A percentile compares a stretch with the other conserved stretches of the same genome.
phyloP scores from a whole-genome alignment of 2,329 filamentous ascomycete genomes.

The Botrytis galanthina region DNA sequence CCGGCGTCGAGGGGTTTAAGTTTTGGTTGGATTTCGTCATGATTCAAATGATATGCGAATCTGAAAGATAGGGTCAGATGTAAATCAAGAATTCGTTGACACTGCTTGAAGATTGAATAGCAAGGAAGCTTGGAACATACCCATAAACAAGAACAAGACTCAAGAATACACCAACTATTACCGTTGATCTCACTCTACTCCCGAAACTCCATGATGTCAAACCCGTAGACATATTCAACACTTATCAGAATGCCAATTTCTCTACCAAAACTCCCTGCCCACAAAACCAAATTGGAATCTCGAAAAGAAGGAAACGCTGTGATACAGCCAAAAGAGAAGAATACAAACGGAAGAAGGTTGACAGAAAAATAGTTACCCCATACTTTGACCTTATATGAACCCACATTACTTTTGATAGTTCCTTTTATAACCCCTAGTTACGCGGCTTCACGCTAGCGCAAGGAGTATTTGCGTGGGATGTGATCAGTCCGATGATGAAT shows the following conservation, averaged over 20 bases:
- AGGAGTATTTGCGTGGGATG: neutral
- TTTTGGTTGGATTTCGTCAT: neutral
- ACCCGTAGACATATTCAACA: neutral
- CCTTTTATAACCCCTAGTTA: neutral
- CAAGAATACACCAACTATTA: neutral
- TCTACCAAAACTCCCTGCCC: neutral
- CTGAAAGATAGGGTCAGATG: neutral
- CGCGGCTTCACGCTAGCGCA: neutral
- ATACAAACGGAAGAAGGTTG: neutral
- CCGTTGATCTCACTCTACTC: neutral
- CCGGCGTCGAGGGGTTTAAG: neutral
- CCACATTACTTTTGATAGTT: neutral
- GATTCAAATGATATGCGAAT: slow-evolving; percentile 8
- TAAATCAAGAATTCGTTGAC: no score
- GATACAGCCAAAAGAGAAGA: neutral
- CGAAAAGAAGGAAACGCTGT: neutral
- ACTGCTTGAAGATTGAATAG: no score
- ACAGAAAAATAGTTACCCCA: neutral
- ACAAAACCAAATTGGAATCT: neutral
- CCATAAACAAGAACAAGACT: slow-evolving; percentile 9
- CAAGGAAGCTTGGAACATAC: neutral
- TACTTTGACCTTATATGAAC: neutral
- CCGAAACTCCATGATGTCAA: neutral
- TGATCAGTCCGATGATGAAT: neutral
- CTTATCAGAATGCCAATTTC: neutral